Base-by-base conservation (phyloP, 1,284 basidiomycete species). In the Trametes polyzona region DNA sequence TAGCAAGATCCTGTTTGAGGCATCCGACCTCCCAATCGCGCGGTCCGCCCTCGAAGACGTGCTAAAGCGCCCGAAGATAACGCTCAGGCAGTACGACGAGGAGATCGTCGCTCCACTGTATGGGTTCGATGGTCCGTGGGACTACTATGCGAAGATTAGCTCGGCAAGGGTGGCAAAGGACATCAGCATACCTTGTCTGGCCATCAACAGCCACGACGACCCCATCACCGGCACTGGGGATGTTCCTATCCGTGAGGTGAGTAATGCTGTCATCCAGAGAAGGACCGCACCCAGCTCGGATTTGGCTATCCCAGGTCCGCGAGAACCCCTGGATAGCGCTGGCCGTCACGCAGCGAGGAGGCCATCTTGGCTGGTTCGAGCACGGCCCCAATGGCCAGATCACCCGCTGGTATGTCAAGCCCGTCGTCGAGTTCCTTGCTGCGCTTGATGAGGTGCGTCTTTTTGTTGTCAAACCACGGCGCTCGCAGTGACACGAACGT, bases 341-440 rank as follows among this genome's bases (percentile, higher is more conserved):
- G 14, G 69, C 66, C 12, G 57, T 63, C 26, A 71, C 69, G 1
- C 50, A 43, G 11, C 46, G 55, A 3, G 70, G 70, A 11, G 69
- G 69, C 7, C 69, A 71, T 54, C 61, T 70, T 17, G 70, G 70
- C 0, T 70, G 69, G 69, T 69, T 66, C 41, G 63, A 60, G 32
- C 50, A 40, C 52, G 47, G 40, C 9, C 12, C 43, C 23, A 59
- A 55, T 17, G 63, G 65, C 12, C 52, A 32, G 29, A 40, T 66
- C 6, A 26, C 55, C n/a, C 62, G 67, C 21, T 71, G 70, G 70
- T 69, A 67, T 53, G 63, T 65, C 32, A 56, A 58, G 53, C 69
- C 70, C 9, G 59, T 66, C 27, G 37, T 24, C 29, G 59, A 71
- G 52, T 68, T 63, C 49, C 59, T 71, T 19, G 35, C 47, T 5